Percentiles rank a stretch among this genome's conserved stretches.
Conservation (phyloP, 495 filamentous ascomycete species). For the Ramalina intermedia region DNA sequence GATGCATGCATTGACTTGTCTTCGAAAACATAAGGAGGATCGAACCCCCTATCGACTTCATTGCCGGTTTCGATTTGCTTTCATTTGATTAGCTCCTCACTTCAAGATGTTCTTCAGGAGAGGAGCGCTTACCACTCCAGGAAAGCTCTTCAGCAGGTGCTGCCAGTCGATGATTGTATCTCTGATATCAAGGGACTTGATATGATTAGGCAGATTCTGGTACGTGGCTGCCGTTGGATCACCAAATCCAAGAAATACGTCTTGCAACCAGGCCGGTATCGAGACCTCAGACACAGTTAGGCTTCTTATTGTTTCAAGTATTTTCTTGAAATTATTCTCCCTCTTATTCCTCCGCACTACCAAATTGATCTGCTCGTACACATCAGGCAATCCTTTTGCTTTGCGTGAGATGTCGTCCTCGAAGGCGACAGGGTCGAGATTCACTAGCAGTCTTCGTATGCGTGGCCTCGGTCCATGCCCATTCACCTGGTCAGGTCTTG, state of each 20-base stretch:
- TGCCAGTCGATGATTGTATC: constrained; percentile 95
- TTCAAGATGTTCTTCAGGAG: background rate
- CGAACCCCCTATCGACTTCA: constrained; percentile 56
- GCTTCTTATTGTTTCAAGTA: constrained; percentile 79
- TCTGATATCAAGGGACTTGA: constrained; percentile 69
- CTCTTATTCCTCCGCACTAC: constrained; percentile 69
- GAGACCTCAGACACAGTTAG: constrained; percentile 76
- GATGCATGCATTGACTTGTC: constrained; percentile 29
- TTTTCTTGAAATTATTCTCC: constrained; percentile 95
- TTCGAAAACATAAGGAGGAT: constrained; percentile 75
- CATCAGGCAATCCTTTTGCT: constrained; percentile 49
- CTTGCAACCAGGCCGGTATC: constrained; percentile 83
- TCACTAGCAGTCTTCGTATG: constrained; percentile 58
- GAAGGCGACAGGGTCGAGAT: constrained; percentile 67
- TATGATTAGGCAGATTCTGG: constrained; percentile 61
- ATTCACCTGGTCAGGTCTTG: constrained; percentile 34
- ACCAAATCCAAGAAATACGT: constrained; percentile 92
- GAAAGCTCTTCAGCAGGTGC: constrained; percentile 77
- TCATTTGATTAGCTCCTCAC: constrained; percentile 10
- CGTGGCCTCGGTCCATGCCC: constrained; percentile 37
- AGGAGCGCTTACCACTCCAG: constrained; percentile 38
- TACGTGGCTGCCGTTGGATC: constrained; percentile 82
- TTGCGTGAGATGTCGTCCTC: constrained; percentile 57
- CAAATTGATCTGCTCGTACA: constrained; percentile 80
- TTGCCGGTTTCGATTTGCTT: constrained; percentile 59